Evolutionary conservation across 208 protist genomes (phyloP).

Genomic region (Wallacemonas sp.): DNA sequence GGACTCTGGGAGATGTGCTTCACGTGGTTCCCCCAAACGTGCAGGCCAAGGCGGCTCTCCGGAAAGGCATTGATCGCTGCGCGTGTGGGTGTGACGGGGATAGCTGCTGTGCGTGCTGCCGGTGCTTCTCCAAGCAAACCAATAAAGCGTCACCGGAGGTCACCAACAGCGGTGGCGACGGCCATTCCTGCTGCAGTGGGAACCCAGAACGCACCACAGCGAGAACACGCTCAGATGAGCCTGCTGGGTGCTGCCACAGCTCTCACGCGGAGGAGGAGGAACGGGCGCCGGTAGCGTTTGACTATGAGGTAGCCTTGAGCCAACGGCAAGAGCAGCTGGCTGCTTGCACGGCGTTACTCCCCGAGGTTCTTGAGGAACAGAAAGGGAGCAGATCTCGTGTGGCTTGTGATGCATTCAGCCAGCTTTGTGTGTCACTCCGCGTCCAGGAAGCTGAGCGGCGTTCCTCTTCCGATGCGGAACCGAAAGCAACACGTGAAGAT

Average conservation of each 20-base stretch:
- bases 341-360: not conserved
- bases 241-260: not conserved
- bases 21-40: conserved; percentile 18
- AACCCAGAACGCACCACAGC: too few relatives aligned
- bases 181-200: too few relatives aligned
- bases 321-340: not conserved
- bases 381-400: too few relatives aligned
- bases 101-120: conserved; percentile 11
- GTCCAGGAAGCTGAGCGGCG: too few relatives aligned
- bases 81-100: conserved; percentile 4
- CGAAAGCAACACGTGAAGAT: too few relatives aligned
- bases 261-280: not conserved
- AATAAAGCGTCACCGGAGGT: not conserved
- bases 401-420: too few relatives aligned
- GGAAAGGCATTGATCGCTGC: conserved; percentile 6
- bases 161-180: not conserved
- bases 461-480: too few relatives aligned
- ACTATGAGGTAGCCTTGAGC: not conserved
- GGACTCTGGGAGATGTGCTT: conserved; percentile 53
- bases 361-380: not conserved
- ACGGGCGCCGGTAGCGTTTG: not conserved
- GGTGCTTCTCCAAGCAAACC: conserved; percentile 2
- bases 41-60: conserved; percentile 4
- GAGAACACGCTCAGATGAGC: not conserved
- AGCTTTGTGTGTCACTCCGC: too few relatives aligned